Evolutionary conservation across 2,329 filamentous ascomycete species (phyloP), one percentile per base, ranked within the genome.

Genomic region (Verticillium tricorpus): DNA sequence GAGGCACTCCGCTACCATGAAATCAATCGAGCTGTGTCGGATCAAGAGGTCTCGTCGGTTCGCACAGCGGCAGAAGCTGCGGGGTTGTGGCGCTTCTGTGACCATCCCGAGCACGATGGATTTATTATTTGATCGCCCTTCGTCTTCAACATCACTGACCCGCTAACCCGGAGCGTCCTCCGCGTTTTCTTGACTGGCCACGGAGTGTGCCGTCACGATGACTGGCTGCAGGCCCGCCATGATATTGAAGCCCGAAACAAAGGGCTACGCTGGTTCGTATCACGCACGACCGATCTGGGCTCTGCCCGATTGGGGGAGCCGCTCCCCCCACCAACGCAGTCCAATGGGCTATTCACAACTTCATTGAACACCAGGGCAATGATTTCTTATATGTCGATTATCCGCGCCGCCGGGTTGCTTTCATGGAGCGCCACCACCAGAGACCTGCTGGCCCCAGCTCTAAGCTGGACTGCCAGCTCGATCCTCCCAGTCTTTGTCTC

Each of bases 11-110:
- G 90, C 35, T 95, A 94, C 74, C 80, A 82, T 19, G 91, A 95
- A 50, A 91, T 95, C 70, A 94, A 95, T 71, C 85, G 90, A n/a
- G 78, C 85, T 15, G 83, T 92, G 4, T 85, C 77, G 2, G 76
- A 82, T 39, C 78, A 85, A 2, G 91, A 96, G 72, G 75, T 94
- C 8, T 85, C 82, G 0, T 79, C 77, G 5, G 89, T 94, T 2
- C 82, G 85, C 61, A 80, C 81, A 66, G 90, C 89, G 2, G 92
- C 91, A 0, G 81, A 87, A 67, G 79, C 85, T 40, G 89, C 55
- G 91, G 92, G 31, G 0, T 75, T 95, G 19, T 95, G 91, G 91
- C 80, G 91, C 22, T 92, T 95, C 71, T 87, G 89, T 62, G 91
- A 95, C 62, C 78, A 82, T 32, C 82, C 82, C 2, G 74, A 71